Evolutionary conservation across 208 protist species (phyloP).

Genomic region (Lotmaria passim): DNA sequence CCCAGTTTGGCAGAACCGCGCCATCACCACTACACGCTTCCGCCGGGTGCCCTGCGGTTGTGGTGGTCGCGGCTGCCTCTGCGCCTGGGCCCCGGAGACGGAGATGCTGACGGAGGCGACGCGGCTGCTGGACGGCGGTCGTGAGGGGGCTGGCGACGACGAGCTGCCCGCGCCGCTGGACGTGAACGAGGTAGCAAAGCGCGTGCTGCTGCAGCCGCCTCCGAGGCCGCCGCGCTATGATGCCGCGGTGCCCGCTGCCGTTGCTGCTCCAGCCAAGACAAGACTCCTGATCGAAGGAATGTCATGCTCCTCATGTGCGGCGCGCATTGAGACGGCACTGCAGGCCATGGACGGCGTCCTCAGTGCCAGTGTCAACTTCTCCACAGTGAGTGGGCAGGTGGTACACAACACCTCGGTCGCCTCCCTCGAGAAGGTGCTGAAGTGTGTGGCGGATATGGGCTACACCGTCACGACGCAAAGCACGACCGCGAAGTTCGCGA

Average conservation of each 20-base stretch:
- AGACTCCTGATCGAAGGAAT: constrained; percentile 86
- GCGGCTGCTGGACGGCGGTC: constrained; percentile 10
- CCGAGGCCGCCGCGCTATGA: too few relatives aligned
- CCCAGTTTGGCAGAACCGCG: constrained; percentile 1
- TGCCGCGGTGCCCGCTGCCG: background rate
- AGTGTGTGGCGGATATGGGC: constrained; percentile 35
- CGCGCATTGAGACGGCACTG: constrained; percentile 78
- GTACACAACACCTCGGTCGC: constrained; percentile 39
- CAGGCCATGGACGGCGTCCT: constrained; percentile 46
- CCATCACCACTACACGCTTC: constrained; percentile 2
- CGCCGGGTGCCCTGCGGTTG: constrained; percentile 36
- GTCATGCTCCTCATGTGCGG: constrained; percentile 93
- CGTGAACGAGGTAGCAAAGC: background rate
- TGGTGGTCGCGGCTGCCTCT: constrained; percentile 34
- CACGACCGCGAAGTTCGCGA: constrained; percentile 20
- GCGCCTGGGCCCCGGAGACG: constrained; percentile 26
- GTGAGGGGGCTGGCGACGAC: background rate
- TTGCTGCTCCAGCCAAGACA: constrained; percentile 14
- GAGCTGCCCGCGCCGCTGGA: background rate
- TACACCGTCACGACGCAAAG: constrained; percentile 39
- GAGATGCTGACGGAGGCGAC: constrained; percentile 35
- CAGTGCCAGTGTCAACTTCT: constrained; percentile 76
- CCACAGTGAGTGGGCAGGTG: constrained; percentile 58
- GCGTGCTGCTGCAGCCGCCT: too few relatives aligned
- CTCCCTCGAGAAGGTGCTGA: constrained; percentile 30